Evolutionary conservation across 2,329 filamentous ascomycete species (phyloP), one percentile per base, ranked within the genome.

Genomic region (Aspergillus sp.): DNA sequence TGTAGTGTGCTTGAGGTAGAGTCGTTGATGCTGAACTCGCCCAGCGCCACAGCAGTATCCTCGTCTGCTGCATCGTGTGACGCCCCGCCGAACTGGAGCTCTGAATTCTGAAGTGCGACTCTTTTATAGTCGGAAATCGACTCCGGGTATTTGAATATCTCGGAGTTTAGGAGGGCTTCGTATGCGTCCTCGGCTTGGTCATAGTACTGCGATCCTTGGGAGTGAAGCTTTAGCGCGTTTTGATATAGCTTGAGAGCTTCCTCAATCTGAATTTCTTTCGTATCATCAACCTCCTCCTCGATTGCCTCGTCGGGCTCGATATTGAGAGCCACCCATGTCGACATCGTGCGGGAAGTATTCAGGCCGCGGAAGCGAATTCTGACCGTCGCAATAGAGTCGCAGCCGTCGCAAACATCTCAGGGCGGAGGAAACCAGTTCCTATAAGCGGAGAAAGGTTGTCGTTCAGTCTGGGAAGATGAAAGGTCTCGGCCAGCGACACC

Each of bases 221-320:
- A 89, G 71, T 99, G 95, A 64, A 93, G 86, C 73, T 93, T 96
- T 57, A 99, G 79, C 47, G 95, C 95, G 66, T 83, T 88, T 70
- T 98, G 93, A 72, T 97, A 99, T 37, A 93, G 85, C 77, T 97
- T 98, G 61, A 99, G 81, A 48, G 95, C 93, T 77, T 99, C 95
- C 69, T 99, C 95, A 69, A 98, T 93, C 82, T 96, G 93, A 52
- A 99, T 87, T 75, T 98, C 93, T 73, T 93, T 95, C 35, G 93
- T 96, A 68, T 95, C 92, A 73, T 99, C 95, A 69, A 96, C 81
- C 76, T 97, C 93, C 67, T 96, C 91, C 71, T 96, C 92, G 63
- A 89, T 81, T 57, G 91, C 90, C 70, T 96, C 91, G 77, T 97
- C 95, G 9, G 91, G 90, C 76, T 97, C 93, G 76, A 98, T 86